These are phyloP conservation scores for Aspergillus steynii DNA, from an alignment of 495 filamentous ascomycete species.

Conservation along the genomic window DNA sequence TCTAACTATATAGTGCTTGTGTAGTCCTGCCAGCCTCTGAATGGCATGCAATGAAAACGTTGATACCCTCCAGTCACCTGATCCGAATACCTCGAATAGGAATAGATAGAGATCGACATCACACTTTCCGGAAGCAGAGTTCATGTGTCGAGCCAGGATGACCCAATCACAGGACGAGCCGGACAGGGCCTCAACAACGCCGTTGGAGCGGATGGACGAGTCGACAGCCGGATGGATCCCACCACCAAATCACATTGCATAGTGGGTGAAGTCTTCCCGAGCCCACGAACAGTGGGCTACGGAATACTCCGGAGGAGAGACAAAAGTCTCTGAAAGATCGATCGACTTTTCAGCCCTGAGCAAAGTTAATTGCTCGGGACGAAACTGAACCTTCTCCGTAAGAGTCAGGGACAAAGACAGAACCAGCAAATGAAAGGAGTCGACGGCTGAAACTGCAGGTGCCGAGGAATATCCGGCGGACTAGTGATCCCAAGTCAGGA, in stretches of 20 bases:
- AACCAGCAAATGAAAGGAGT: background rate
- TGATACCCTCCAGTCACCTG: conserved; percentile 6
- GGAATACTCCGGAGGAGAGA: no score
- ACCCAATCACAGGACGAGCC: background rate
- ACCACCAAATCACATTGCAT: background rate
- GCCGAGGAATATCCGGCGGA: background rate
- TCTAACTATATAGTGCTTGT: conserved; percentile 1
- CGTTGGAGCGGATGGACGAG: background rate
- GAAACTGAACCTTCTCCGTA: background rate
- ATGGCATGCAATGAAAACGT: conserved; percentile 18
- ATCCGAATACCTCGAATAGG: background rate
- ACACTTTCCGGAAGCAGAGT: background rate
- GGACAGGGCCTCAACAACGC: background rate
- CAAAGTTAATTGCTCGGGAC: background rate
- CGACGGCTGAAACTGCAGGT: background rate
- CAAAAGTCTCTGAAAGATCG: background rate
- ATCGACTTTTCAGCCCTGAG: background rate
- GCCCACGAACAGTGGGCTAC: background rate
- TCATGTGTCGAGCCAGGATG: background rate
- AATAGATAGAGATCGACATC: background rate
- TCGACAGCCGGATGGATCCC: background rate
- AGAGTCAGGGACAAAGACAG: background rate
- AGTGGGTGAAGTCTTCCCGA: background rate
- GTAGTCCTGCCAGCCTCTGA: conserved; percentile 1
- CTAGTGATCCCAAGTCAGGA: conserved; percentile 3